Evolutionary conservation across 75 land plant genomes (phyloP), one percentile per base, ranked within the genome.

Genomic region (Sequoiadendron giganteum): DNA sequence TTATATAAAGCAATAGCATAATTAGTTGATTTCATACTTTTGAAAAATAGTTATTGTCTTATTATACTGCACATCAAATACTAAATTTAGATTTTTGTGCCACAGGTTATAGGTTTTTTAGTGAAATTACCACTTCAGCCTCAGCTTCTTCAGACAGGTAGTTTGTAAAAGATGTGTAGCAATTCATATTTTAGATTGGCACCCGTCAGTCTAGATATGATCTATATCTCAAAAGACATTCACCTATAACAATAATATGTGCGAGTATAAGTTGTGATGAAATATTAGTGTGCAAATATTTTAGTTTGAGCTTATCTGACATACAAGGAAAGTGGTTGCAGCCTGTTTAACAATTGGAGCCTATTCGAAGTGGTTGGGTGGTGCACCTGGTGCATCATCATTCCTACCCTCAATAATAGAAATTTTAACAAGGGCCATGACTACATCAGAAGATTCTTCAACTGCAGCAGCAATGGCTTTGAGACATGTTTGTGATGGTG

Each of bases 391-490:
- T 90, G 96, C 94, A 87, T 87, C 85, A 19, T 85, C 94, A 1
- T 88, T 92, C 30, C 91, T 98, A 72, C 96, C 99, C 77, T 79
- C 91, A 72, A 68, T 98, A 11, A 86, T 98, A 34, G 91, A 96
- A 42, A 90, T 97, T 55, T 93, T 98, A 30, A 95, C 94, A 70
- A 93, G 88, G 82, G 99, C 98, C 85, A 93, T 98, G 91, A 78
- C 92, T 75, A 83, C 85, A 78, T 93, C 96, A 81, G 99, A 95
- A 85, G 99, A 97, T 86, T 91, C 96, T 56, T 95, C 99, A 75
- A 95, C 99, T 86, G 95, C 99, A 88, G 99, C 99, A 32, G 93
- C 97, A 76, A 73, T 97, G 91, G 97, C 99, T n/a, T 94, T 98
- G 72, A 93, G 95, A 85, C 95, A 96, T 90, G 95, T 98, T 79